Evolutionary conservation across 805 yeast genomes (phyloP).

Genomic region (Jamesozyma lodderae): DNA sequence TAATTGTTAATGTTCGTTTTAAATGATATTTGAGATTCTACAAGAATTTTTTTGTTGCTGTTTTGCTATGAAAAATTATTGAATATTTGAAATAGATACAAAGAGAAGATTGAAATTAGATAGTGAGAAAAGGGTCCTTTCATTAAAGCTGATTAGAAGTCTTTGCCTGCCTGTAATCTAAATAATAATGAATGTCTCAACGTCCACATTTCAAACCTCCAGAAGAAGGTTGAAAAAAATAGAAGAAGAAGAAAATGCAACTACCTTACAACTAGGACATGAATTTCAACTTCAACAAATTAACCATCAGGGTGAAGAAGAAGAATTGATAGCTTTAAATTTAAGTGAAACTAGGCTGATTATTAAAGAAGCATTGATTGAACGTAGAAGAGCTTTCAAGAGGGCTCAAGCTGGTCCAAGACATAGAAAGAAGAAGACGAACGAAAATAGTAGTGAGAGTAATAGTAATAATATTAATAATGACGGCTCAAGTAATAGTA

Average conservation of each 20-base stretch:
- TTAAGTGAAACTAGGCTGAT: conserved; percentile 83
- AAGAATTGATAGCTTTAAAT: conserved; percentile 74
- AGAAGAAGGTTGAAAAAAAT: conserved; percentile 60
- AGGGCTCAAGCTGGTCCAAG: conserved; percentile 20
- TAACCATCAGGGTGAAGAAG: conserved; percentile 70
- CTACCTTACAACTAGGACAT: conserved; percentile 79
- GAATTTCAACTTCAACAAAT: conserved; percentile 79
- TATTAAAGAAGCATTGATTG: conserved; percentile 81
- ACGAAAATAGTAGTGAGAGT: conserved; percentile 1
- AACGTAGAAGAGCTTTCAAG: conserved; percentile 50
- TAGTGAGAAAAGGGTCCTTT: too few species aligned
- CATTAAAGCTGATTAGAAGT: too few species aligned
- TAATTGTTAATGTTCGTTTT: too few species aligned
- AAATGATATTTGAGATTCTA: too few species aligned
- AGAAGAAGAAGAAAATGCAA: conserved; percentile 89
- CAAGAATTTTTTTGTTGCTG: too few species aligned
- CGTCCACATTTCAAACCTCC: conserved; percentile 78
- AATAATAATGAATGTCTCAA: conserved; percentile 82
- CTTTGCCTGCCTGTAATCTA: too few species aligned
- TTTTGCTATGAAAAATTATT: too few species aligned
- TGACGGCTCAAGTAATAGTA: conserved; percentile 8
- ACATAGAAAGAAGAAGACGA: conserved; percentile 4
- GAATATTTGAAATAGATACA: too few species aligned
- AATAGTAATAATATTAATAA: conserved; percentile 20
- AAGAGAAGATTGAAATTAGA: too few species aligned